phyloP scores from a whole-genome alignment of 2,329 filamentous ascomycete genomes.

The Aspergillus sp. region DNA sequence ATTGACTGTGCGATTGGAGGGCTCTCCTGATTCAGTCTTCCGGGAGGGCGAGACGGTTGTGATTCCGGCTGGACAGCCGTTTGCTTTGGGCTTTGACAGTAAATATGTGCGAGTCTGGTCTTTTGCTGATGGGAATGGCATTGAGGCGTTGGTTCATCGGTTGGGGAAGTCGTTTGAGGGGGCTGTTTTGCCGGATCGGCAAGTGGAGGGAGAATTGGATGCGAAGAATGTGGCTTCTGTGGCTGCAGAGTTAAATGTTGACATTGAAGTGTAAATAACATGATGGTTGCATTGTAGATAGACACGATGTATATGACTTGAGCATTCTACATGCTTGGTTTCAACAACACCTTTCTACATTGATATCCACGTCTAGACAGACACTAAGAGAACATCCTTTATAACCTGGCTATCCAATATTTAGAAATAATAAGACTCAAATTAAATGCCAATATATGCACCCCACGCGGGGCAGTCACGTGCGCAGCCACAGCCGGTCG shows the following conservation, averaged over 20 bases:
- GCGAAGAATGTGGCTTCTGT: conserved; percentile 12
- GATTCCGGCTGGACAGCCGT: conserved; percentile 44
- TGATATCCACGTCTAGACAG: too few species aligned
- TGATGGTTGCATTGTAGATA: conserved; percentile 3
- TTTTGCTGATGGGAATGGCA: conserved; percentile 47
- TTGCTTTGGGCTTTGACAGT: conserved; percentile 42
- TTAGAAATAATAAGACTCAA: too few species aligned
- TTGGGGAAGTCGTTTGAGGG: conserved; percentile 31
- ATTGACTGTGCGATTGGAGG: conserved; percentile 39
- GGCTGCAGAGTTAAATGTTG: conserved; percentile 13
- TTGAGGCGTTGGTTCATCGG: conserved; percentile 43
- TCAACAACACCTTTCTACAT: too few species aligned
- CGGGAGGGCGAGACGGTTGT: conserved; percentile 47
- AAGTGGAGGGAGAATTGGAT: conserved; percentile 16
- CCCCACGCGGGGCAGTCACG: conserved; percentile 10
- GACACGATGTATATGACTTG: too few species aligned
- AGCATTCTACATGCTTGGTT: too few species aligned
- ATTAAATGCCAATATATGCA: too few species aligned
- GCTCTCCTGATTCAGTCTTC: conserved; percentile 28
- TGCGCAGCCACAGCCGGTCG: conserved; percentile 1
- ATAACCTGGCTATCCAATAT: too few species aligned
- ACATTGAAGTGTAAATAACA: conserved; percentile 5
- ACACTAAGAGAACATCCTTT: too few species aligned
- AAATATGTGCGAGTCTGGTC: conserved; percentile 45
- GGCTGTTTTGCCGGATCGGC: conserved; percentile 37